Evolutionary conservation across 2,329 filamentous ascomycete genomes (phyloP).

Genomic region (Alternaria arbusti): DNA sequence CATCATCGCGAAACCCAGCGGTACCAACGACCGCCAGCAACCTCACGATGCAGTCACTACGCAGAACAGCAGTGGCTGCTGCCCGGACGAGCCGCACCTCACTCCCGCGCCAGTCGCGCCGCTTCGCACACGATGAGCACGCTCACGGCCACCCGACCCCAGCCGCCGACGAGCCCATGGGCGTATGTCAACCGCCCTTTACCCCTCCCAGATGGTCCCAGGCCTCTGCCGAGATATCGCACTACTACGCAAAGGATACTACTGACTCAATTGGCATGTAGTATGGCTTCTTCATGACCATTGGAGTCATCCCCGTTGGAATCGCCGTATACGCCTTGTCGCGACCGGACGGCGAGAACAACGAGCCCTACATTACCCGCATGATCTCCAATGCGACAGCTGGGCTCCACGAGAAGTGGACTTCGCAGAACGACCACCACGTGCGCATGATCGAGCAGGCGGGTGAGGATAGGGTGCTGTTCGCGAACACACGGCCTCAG

Average conservation of each 20-base stretch:
- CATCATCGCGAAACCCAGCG: conserved; percentile 32
- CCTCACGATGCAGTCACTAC: conserved; percentile 54
- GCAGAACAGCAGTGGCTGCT: conserved; percentile 52
- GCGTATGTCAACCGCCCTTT: conserved; percentile 52
- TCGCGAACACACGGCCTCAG: conserved; percentile 56
- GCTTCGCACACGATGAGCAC: conserved; percentile 49
- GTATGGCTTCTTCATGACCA: conserved; percentile 56
- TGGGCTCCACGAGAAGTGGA: conserved; percentile 60
- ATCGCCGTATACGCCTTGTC: conserved; percentile 56
- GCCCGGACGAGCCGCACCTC: conserved; percentile 47
- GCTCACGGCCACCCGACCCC: conserved; percentile 42
- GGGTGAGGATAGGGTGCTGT: conserved; percentile 67
- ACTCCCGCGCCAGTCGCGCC: conserved; percentile 49
- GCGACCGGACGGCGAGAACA: conserved; percentile 47
- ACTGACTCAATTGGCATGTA: conserved; percentile 33
- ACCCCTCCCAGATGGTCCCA: not conserved
- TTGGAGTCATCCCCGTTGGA: conserved; percentile 55
- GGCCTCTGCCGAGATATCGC: not conserved
- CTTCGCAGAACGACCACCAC: conserved; percentile 65
- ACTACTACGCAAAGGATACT: not conserved
- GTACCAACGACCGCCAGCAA: conserved; percentile 29
- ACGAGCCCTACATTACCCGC: conserved; percentile 53
- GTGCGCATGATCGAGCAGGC: conserved; percentile 68
- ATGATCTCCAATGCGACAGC: conserved; percentile 63
- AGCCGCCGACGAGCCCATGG: conserved; percentile 57